A percentile compares a stretch with the other conserved stretches of the same genome.
Conservation (phyloP, 140 eudicot species). For the Bidens hawaiensis region DNA sequence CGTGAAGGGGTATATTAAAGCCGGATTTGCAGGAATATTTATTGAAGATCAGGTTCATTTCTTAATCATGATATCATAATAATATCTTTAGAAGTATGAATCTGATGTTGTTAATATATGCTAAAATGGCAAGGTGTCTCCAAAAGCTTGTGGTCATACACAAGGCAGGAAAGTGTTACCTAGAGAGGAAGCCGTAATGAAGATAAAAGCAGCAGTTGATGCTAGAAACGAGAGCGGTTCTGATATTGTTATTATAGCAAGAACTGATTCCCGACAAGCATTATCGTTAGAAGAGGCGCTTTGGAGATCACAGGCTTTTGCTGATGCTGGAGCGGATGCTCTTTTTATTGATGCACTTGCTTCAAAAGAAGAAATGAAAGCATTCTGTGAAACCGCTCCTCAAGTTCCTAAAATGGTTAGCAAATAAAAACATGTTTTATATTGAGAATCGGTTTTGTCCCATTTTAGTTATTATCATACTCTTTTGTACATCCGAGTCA, state of each 20-base stretch:
- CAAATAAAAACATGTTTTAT: not conserved
- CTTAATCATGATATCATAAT: too few species aligned
- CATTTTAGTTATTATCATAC: not conserved
- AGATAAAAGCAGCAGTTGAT: constrained; percentile 93
- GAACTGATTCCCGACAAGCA: constrained; percentile 98
- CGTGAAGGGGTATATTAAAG: constrained; percentile 73
- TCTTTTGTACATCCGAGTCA: not conserved
- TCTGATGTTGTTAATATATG: constrained; percentile 24
- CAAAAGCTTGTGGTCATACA: constrained; percentile 99
- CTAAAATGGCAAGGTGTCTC: constrained; percentile 59
- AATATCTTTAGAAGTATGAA: too few species aligned
- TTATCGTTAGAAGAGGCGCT: constrained; percentile 80
- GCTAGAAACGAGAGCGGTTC: constrained; percentile 83
- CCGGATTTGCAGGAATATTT: constrained; percentile 93
- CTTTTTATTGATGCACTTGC: constrained; percentile 88
- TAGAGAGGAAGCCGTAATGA: constrained; percentile 89
- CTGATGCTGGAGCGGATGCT: constrained; percentile 97
- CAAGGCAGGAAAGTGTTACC: constrained; percentile 86
- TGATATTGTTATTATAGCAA: constrained; percentile 88
- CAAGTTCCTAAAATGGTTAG: constrained; percentile 79
- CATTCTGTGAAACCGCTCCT: constrained; percentile 65
- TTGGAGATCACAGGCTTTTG: constrained; percentile 81
- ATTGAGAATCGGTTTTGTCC: not conserved
- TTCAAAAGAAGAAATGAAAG: constrained; percentile 88
- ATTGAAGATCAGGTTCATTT: constrained; percentile 89